Evolutionary conservation across 2,329 filamentous ascomycete species (phyloP).

Genomic region (Hymenoscyphus occultus): DNA sequence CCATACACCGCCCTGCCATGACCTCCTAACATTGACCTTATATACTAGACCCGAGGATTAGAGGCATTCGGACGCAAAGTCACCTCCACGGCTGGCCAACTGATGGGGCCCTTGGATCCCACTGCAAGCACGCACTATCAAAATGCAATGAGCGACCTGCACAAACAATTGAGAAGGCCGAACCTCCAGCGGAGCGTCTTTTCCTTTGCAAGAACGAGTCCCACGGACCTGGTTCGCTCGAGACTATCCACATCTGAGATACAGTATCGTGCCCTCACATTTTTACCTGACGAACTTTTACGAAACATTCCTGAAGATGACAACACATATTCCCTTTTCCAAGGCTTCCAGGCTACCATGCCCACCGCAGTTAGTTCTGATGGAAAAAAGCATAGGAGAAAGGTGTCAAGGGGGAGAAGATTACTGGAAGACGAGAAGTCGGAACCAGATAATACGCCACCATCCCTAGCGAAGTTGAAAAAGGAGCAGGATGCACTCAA

Average conservation of each 20-base stretch:
- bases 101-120: constrained; percentile 70
- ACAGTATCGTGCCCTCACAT: constrained; percentile 85
- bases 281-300: constrained; percentile 86
- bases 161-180: constrained; percentile 82
- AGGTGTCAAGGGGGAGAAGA: constrained; percentile 72
- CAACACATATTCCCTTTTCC: constrained; percentile 88
- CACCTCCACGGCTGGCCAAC: constrained; percentile 84
- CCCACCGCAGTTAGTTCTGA: constrained; percentile 62
- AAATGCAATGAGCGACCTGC: constrained; percentile 81
- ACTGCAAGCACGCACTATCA: constrained; percentile 69
- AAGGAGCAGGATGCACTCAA: constrained; percentile 76
- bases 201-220: constrained; percentile 83
- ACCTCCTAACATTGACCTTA: constrained; percentile 12
- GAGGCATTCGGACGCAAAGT: constrained; percentile 95
- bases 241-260: constrained; percentile 90
- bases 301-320: constrained; percentile 82
- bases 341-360: constrained; percentile 90
- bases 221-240: constrained; percentile 89
- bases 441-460: constrained; percentile 54
- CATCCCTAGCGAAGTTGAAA: constrained; percentile 69
- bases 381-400: constrained; percentile 66
- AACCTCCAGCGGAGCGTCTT: constrained; percentile 86
- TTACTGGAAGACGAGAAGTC: constrained; percentile 64
- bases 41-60: constrained; percentile 71
- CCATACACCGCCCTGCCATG: not conserved